phyloP scores from a whole-genome alignment of 805 yeast species.

The Ogataea neopini region DNA sequence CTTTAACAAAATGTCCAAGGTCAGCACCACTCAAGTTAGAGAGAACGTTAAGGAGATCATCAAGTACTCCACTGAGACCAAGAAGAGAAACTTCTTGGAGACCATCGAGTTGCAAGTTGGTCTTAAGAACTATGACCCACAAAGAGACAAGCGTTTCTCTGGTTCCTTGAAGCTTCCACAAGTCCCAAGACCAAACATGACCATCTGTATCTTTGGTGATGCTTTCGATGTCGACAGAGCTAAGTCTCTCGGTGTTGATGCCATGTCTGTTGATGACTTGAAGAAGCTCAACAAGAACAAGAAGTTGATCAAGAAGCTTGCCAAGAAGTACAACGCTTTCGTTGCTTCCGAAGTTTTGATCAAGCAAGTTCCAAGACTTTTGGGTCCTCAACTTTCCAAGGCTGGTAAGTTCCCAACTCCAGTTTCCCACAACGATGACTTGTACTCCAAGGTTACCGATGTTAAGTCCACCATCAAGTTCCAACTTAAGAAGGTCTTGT shows the following conservation, averaged over 20 bases:
- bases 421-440: constrained; percentile 98
- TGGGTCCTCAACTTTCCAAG: constrained; percentile 99
- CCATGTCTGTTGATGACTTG: constrained; percentile 99
- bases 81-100: constrained; percentile 99
- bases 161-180: constrained; percentile 97
- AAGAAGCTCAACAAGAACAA: constrained; percentile 99
- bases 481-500: constrained; percentile 99
- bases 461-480: constrained; percentile 99
- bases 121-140: constrained; percentile 99
- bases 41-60: constrained; percentile 92
- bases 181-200: constrained; percentile 99
- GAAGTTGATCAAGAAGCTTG: constrained; percentile 98
- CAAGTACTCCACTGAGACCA: constrained; percentile 87
- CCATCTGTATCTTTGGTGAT: constrained; percentile 99
- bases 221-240: constrained; percentile 99
- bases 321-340: constrained; percentile 99
- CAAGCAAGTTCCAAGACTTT: constrained; percentile 99
- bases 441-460: constrained; percentile 92
- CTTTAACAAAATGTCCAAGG: constrained; percentile 58
- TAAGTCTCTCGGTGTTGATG: constrained; percentile 97
- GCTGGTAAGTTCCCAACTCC: constrained; percentile 99
- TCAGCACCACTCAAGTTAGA: constrained; percentile 91
- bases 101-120: constrained; percentile 99
- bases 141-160: constrained; percentile 99
- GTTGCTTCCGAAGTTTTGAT: constrained; percentile 98